These are phyloP conservation scores for Rickenella mellea DNA, from an alignment of 768 basidiomycete species.

Conservation along the genomic window DNA sequence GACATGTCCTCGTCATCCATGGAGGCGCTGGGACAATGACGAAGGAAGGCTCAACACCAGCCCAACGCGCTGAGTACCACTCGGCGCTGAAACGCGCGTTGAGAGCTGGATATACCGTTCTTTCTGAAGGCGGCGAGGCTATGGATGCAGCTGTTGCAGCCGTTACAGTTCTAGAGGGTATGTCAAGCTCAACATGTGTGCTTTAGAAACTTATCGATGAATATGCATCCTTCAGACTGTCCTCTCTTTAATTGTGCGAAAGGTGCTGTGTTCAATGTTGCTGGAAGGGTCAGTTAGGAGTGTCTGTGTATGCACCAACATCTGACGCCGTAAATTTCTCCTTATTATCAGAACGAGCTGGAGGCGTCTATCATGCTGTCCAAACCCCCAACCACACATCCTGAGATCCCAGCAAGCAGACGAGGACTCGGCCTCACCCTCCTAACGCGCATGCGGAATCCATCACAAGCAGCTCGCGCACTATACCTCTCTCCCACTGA, in stretches of 20 bases:
- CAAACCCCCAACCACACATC: slow-evolving; percentile 58
- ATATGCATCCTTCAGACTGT: slow-evolving; percentile 35
- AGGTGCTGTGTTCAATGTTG: slow-evolving; percentile 77
- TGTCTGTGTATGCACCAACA: background rate
- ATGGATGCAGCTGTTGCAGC: slow-evolving; percentile 77
- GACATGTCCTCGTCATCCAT: slow-evolving; percentile 56
- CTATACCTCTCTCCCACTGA: slow-evolving; percentile 58
- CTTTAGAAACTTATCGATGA: background rate
- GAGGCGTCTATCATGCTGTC: slow-evolving; percentile 79
- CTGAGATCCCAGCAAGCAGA: slow-evolving; percentile 45
- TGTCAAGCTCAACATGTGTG: background rate
- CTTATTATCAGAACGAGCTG: slow-evolving; percentile 57
- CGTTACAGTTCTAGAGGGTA: slow-evolving; percentile 66
- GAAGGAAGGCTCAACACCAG: slow-evolving; percentile 45
- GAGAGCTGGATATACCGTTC: slow-evolving; percentile 50
- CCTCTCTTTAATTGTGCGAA: slow-evolving; percentile 74
- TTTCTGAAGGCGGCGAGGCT: slow-evolving; percentile 64
- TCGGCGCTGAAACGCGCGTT: slow-evolving; percentile 45
- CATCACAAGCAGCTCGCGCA: slow-evolving; percentile 58
- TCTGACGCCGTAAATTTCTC: slow-evolving; percentile 1
- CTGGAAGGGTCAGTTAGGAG: slow-evolving; percentile 55
- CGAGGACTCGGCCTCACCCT: slow-evolving; percentile 60
- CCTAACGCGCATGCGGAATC: slow-evolving; percentile 59
- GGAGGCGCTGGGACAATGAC: slow-evolving; percentile 73
- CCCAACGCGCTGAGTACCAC: slow-evolving; percentile 50